Conservation (phyloP, 2,329 filamentous ascomycete species). For the Eutypella sp. region DNA sequence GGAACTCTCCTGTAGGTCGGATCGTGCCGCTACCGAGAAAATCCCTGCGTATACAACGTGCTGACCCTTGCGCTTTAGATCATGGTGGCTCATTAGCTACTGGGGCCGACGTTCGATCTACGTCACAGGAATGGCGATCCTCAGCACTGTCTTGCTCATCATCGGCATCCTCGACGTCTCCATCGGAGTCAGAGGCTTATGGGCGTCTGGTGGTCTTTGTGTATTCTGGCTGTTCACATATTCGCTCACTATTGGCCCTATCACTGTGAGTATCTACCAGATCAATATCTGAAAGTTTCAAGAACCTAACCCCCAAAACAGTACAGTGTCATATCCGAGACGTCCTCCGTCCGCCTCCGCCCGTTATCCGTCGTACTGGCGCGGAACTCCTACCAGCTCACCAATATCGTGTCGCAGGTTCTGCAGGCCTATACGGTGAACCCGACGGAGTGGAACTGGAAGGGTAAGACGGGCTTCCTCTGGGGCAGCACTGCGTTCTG, state of each 20-base stretch:
- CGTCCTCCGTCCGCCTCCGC: constrained; percentile 41
- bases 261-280: constrained; percentile 31
- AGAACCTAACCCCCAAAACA: constrained; percentile 10
- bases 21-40: too few relatives aligned
- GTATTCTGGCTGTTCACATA: constrained; percentile 42
- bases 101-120: constrained; percentile 38
- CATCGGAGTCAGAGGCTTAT: constrained; percentile 36
- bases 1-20: constrained; percentile 35
- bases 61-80: constrained; percentile 31
- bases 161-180: constrained; percentile 38
- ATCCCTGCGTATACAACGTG: neutral
- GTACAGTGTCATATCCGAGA: constrained; percentile 44
- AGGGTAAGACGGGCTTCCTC: constrained; percentile 39
- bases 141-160: constrained; percentile 31
- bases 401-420: constrained; percentile 37
- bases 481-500: constrained; percentile 38
- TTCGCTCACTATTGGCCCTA: constrained; percentile 42
- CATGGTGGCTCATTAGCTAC: constrained; percentile 33
- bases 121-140: constrained; percentile 32
- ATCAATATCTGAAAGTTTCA: too few relatives aligned
- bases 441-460: constrained; percentile 33
- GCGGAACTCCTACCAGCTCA: constrained; percentile 38
- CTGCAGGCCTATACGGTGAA: constrained; percentile 35
- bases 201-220: constrained; percentile 36
- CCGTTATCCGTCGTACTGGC: constrained; percentile 42